Percentiles rank a stretch among this genome's conserved stretches.
phyloP scores from a whole-genome alignment of 352 stramenopile species.

The Thalassiosira mediterranea region DNA sequence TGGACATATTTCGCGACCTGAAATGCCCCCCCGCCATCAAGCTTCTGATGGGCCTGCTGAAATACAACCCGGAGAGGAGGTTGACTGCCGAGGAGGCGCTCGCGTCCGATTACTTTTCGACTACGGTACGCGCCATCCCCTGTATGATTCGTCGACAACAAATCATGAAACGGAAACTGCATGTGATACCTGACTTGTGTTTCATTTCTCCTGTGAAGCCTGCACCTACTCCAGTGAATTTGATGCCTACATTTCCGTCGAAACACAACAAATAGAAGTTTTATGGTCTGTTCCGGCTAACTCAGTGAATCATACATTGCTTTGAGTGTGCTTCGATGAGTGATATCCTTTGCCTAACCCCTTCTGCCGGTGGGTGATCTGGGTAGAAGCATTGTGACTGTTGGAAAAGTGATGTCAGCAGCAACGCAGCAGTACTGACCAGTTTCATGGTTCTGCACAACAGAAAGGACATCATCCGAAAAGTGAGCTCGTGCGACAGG shows the following conservation, averaged over 20 bases:
- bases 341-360: too few species aligned
- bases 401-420: too few species aligned
- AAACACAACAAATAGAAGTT: constrained; percentile 42
- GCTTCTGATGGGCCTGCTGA: constrained; percentile 57
- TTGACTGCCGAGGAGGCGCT: constrained; percentile 57
- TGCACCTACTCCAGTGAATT: constrained; percentile 37
- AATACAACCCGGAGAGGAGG: constrained; percentile 56
- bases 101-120: constrained; percentile 46
- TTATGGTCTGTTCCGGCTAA: too few species aligned
- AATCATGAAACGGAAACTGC: neutral
- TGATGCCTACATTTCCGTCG: constrained; percentile 56
- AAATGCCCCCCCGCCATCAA: constrained; percentile 50
- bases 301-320: too few species aligned
- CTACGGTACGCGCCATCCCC: constrained; percentile 16
- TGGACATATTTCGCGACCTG: constrained; percentile 62
- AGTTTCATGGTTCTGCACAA: too few species aligned
- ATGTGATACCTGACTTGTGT: neutral
- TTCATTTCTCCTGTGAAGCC: constrained; percentile 21
- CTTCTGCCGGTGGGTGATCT: too few species aligned
- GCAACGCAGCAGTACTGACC: too few species aligned
- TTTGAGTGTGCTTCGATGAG: too few species aligned
- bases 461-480: too few species aligned
- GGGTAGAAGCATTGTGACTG: too few species aligned
- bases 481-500: too few species aligned
- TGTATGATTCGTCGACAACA: neutral